phyloP scores from a whole-genome alignment of 805 yeast genomes.

The Lipomyces chichibuensis region DNA sequence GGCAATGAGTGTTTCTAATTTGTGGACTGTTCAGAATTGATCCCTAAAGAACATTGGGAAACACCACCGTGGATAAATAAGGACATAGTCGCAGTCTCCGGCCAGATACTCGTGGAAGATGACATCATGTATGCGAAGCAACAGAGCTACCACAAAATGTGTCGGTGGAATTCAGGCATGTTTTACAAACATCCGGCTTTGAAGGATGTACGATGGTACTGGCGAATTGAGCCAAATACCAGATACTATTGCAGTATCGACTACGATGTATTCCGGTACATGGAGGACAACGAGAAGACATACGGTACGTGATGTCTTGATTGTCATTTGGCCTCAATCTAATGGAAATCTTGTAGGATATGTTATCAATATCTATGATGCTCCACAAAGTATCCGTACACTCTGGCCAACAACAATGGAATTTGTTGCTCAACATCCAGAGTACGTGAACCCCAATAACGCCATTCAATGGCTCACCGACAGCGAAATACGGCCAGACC shows the following conservation, averaged over 20 bases:
- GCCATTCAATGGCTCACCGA: constrained; percentile 67
- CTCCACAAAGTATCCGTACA: constrained; percentile 61
- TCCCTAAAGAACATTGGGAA: constrained; percentile 56
- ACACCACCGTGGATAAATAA: constrained; percentile 61
- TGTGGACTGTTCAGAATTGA: constrained; percentile 44
- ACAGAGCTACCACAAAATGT: constrained; percentile 79
- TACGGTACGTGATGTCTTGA: constrained; percentile 76
- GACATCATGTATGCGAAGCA: constrained; percentile 63
- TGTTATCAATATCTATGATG: constrained; percentile 68
- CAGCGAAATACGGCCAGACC: constrained; percentile 56
- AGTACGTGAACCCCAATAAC: constrained; percentile 61
- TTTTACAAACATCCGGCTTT: constrained; percentile 68
- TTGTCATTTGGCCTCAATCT: constrained; percentile 45
- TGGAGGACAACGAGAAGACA: constrained; percentile 61
- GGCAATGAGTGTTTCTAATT: neutral
- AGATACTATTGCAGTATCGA: constrained; percentile 67
- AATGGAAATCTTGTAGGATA: constrained; percentile 48
- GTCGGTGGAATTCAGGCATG: constrained; percentile 70
- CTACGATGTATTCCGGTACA: constrained; percentile 57
- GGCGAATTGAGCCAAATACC: constrained; percentile 82
- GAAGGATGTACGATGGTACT: constrained; percentile 65
- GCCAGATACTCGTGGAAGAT: constrained; percentile 45
- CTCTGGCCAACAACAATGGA: constrained; percentile 73
- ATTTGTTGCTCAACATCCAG: constrained; percentile 59
- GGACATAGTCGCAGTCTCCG: constrained; percentile 48